These are phyloP conservation scores for Plectosphaerella cucumerina DNA, from an alignment of 2,329 filamentous ascomycete genomes.

Conservation along the genomic window DNA sequence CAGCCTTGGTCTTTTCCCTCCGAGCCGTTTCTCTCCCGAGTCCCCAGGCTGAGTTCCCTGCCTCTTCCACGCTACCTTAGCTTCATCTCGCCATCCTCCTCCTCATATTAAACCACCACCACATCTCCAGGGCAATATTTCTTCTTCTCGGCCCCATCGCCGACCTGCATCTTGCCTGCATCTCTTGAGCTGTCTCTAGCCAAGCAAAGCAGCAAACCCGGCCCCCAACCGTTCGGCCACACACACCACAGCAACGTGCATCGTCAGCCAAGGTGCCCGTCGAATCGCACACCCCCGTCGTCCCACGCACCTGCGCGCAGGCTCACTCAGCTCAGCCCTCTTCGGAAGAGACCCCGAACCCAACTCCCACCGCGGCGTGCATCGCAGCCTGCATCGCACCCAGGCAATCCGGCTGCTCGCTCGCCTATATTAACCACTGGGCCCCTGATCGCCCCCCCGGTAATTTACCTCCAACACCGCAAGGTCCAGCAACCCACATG, in stretches of 20 bases:
- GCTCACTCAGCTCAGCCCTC: neutral
- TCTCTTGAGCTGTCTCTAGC: no score
- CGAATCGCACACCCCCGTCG: neutral
- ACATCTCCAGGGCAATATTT: no score
- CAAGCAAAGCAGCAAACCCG: neutral
- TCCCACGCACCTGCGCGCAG: neutral
- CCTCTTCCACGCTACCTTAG: neutral
- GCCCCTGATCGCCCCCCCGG: slow-evolving; percentile 6
- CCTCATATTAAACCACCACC: no score
- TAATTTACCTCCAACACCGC: slow-evolving; percentile 14
- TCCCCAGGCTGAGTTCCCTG: neutral
- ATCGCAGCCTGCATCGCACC: neutral
- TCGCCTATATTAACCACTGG: neutral
- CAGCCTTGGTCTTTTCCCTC: no score
- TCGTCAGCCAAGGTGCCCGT: slow-evolving; percentile 1
- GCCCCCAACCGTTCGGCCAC: neutral
- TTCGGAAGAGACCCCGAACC: no score
- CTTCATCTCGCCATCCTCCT: no score
- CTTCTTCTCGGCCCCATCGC: no score
- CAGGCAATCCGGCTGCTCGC: neutral
- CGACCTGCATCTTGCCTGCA: no score
- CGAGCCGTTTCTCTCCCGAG: no score
- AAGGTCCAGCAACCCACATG: slow-evolving; percentile 12
- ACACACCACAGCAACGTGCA: neutral
- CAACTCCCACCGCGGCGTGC: neutral